Evolutionary conservation across 768 basidiomycete genomes (phyloP).

Genomic region (Termitomyces eurrhizus): DNA sequence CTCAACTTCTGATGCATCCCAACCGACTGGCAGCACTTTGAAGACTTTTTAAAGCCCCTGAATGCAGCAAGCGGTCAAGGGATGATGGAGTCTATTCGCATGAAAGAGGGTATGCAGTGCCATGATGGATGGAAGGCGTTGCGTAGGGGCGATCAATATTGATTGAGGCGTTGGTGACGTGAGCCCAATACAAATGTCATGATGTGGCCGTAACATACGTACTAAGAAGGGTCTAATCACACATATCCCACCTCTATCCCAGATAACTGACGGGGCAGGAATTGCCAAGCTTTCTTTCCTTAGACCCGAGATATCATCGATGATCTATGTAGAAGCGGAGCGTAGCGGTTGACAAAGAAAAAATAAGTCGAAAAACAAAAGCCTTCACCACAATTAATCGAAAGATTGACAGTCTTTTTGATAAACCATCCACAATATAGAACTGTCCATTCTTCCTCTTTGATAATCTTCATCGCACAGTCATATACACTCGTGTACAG

Average conservation of each 20-base stretch:
- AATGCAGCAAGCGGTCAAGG: conserved; percentile 76
- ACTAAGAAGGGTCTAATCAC: conserved; percentile 59
- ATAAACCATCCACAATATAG: conserved; percentile 33
- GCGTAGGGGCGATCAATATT: conserved; percentile 54
- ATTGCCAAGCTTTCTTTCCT: conserved; percentile 32
- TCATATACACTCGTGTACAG: conserved; percentile 28
- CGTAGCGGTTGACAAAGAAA: no score
- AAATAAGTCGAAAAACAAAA: no score
- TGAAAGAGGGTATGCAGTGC: conserved; percentile 33
- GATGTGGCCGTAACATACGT: conserved; percentile 39
- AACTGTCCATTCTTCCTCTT: conserved; percentile 32
- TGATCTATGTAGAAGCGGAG: no score
- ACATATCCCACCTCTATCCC: conserved; percentile 47
- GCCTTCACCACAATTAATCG: no score
- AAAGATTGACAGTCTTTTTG: no score
- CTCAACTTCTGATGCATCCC: conserved; percentile 80
- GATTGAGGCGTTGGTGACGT: conserved; percentile 47
- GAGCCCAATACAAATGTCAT: conserved; percentile 47
- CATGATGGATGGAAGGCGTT: conserved; percentile 34
- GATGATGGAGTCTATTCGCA: conserved; percentile 69
- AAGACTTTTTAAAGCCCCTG: conserved; percentile 69
- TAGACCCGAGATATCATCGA: no score
- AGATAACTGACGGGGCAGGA: conserved; percentile 35
- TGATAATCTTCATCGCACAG: no score
- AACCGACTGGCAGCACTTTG: conserved; percentile 56